phyloP scores from a whole-genome alignment of 768 basidiomycete species.

The Kwoniella shandongensis region DNA sequence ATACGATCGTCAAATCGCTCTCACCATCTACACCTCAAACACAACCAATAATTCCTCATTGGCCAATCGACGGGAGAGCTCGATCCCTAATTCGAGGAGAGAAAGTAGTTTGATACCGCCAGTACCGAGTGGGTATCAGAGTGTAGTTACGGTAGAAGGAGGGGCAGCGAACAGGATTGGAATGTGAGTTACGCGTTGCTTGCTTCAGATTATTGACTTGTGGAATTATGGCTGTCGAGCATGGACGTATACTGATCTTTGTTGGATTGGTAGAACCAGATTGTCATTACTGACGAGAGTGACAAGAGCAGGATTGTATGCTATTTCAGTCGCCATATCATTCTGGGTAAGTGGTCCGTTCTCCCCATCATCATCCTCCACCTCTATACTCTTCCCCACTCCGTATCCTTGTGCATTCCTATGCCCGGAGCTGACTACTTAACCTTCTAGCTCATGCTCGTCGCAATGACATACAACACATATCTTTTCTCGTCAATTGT shows the following conservation, averaged over 20 bases:
- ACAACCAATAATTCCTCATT: too few relatives aligned
- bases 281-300: constrained; percentile 25
- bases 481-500: constrained; percentile 83
- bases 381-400: neutral
- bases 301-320: constrained; percentile 61
- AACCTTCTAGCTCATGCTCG: constrained; percentile 65
- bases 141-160: constrained; percentile 18
- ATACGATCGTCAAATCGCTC: constrained; percentile 36
- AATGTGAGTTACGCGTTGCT: constrained; percentile 12
- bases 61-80: constrained; percentile 10
- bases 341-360: constrained; percentile 46
- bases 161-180: constrained; percentile 15
- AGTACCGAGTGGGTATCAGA: constrained; percentile 23
- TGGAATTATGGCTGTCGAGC: too few relatives aligned
- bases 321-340: constrained; percentile 63
- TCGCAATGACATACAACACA: constrained; percentile 96
- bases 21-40: constrained; percentile 18
- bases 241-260: too few relatives aligned
- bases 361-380: neutral
- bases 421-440: too few relatives aligned
- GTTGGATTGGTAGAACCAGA: constrained; percentile 2
- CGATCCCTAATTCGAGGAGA: constrained; percentile 7
- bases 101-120: constrained; percentile 33
- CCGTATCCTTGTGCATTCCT: neutral
- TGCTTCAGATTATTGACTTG: too few relatives aligned